phyloP scores from a whole-genome alignment of 2,329 filamentous ascomycete genomes.

The Orbilia blumenaviensis region DNA sequence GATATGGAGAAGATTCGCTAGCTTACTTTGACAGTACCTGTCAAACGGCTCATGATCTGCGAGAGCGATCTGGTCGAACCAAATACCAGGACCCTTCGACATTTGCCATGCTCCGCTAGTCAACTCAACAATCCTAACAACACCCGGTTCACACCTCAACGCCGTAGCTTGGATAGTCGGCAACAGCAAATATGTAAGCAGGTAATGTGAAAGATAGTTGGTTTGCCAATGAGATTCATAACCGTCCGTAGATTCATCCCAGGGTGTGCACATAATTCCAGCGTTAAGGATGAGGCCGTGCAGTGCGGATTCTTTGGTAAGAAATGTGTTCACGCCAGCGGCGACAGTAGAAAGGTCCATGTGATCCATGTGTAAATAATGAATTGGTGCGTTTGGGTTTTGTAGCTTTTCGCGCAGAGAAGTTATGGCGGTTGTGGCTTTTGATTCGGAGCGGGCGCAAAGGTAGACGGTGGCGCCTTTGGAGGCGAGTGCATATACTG shows the following conservation, averaged over 20 bases:
- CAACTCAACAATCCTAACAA: constrained; percentile 63
- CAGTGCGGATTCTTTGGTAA: constrained; percentile 52
- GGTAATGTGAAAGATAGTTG: constrained; percentile 66
- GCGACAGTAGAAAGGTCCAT: constrained; percentile 54
- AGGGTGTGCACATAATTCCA: constrained; percentile 41
- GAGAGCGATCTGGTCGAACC: constrained; percentile 63
- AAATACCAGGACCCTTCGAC: constrained; percentile 59
- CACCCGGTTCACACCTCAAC: constrained; percentile 55
- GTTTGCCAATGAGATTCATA: constrained; percentile 63
- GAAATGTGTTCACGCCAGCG: constrained; percentile 44
- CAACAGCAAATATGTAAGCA: constrained; percentile 64
- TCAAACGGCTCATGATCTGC: constrained; percentile 56
- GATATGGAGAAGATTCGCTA: constrained; percentile 64
- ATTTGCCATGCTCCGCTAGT: constrained; percentile 61
- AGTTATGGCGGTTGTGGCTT: constrained; percentile 61
- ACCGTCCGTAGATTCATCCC: constrained; percentile 50
- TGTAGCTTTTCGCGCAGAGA: constrained; percentile 59
- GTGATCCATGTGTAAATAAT: constrained; percentile 55
- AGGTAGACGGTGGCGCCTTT: constrained; percentile 64
- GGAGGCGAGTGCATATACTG: constrained; percentile 44
- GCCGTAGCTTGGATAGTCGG: constrained; percentile 62
- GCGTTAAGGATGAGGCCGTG: constrained; percentile 55
- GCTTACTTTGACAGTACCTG: constrained; percentile 65
- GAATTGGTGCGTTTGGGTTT: constrained; percentile 51
- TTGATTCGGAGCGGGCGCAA: constrained; percentile 62